Evolutionary conservation across 208 protist species (phyloP).

Genomic region (Leishmania tarentolae): DNA sequence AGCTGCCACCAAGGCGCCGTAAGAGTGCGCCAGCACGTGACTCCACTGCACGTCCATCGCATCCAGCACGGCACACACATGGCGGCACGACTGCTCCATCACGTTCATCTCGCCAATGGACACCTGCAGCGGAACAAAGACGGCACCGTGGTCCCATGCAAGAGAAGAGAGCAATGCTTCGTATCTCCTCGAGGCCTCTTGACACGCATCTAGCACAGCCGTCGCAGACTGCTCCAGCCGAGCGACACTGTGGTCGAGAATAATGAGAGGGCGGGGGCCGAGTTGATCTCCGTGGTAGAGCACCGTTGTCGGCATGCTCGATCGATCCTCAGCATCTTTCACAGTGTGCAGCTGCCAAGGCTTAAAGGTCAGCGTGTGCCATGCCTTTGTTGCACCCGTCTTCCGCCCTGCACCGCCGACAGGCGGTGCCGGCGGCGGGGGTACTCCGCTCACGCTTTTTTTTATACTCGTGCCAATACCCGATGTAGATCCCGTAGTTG

Average conservation of each 20-base stretch:
- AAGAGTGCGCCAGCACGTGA: constrained; percentile 75
- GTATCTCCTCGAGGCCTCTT: constrained; percentile 56
- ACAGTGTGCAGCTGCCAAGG: constrained; percentile 62
- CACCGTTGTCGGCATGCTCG: constrained; percentile 44
- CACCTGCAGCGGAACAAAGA: constrained; percentile 72
- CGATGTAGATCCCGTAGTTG: not conserved
- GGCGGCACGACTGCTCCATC: constrained; percentile 60
- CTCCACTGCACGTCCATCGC: constrained; percentile 82
- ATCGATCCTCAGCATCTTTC: constrained; percentile 19
- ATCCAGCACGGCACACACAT: constrained; percentile 76
- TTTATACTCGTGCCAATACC: not conserved
- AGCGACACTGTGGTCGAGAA: constrained; percentile 70
- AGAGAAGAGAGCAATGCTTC: constrained; percentile 64
- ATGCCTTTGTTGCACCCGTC: constrained; percentile 22
- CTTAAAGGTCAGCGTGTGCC: constrained; percentile 51
- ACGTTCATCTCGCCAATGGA: constrained; percentile 36
- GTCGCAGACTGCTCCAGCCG: constrained; percentile 7
- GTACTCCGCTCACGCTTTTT: not conserved
- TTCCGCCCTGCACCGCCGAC: constrained; percentile 13
- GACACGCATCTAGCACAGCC: constrained; percentile 14
- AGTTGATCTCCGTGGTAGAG: constrained; percentile 72
- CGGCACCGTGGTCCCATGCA: constrained; percentile 68
- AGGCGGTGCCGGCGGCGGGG: constrained; percentile 13
- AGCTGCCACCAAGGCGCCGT: constrained; percentile 77
- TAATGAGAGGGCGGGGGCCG: constrained; percentile 78